Percentiles rank a stretch among this genome's conserved stretches.
These are phyloP conservation scores for Corylus avellana DNA, from an alignment of 306 rosid genomes.

Conservation along the genomic window DNA sequence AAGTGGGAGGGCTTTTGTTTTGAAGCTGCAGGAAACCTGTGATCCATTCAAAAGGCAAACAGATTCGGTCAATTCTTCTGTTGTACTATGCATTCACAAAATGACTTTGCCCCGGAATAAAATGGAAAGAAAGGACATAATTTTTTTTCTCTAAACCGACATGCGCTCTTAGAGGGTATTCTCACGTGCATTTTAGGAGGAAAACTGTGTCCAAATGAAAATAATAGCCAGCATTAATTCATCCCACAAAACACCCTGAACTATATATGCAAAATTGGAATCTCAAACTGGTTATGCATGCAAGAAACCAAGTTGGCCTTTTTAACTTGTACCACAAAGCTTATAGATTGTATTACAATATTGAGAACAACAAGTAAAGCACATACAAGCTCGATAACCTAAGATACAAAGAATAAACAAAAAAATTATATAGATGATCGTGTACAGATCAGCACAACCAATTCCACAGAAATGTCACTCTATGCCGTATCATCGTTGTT, in stretches of 20 bases:
- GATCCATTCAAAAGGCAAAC: neutral
- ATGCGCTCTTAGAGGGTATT: too few relatives aligned
- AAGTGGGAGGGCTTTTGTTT: neutral
- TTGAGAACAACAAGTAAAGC: slow-evolving; percentile 10
- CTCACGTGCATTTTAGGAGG: too few relatives aligned
- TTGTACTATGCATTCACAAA: slow-evolving; percentile 10
- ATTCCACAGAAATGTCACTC: slow-evolving; percentile 42
- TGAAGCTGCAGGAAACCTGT: neutral
- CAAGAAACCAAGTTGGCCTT: slow-evolving; percentile 26
- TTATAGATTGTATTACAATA: neutral
- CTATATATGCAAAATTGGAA: slow-evolving; percentile 14
- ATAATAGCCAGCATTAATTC: slow-evolving; percentile 9
- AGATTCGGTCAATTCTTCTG: neutral
- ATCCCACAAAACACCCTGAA: slow-evolving; percentile 15
- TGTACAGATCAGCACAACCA: slow-evolving; percentile 11
- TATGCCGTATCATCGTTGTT: slow-evolving; percentile 41
- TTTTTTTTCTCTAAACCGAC: too few relatives aligned
- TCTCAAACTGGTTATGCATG: slow-evolving; percentile 27
- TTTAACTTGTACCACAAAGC: slow-evolving; percentile 2
- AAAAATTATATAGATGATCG: slow-evolving; percentile 24
- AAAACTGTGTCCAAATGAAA: too few relatives aligned
- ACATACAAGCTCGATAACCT: slow-evolving; percentile 1
- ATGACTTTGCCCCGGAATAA: neutral
- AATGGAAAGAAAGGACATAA: neutral
- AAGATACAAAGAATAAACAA: slow-evolving; percentile 2